These are phyloP conservation scores for Sclerotinia nivalis DNA, from an alignment of 2,329 filamentous ascomycete species.

Conservation along the genomic window DNA sequence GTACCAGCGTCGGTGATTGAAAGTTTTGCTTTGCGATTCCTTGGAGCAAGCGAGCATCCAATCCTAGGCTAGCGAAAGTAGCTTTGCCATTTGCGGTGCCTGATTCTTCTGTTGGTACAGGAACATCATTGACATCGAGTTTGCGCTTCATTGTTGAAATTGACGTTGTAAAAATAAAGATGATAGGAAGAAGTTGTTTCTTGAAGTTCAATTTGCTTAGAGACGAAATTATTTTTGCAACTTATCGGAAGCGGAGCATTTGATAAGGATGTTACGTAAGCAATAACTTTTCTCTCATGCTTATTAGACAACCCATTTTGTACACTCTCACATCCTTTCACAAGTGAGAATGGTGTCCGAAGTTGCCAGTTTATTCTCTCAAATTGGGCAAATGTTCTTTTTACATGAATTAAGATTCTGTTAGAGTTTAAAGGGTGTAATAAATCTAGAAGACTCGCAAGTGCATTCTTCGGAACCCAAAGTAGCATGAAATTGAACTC, in stretches of 20 bases:
- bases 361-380: no score
- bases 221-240: constrained; percentile 25
- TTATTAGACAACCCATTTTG: no score
- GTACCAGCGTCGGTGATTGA: constrained; percentile 82
- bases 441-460: no score
- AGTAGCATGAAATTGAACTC: no score
- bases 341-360: no score
- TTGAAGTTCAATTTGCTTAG: constrained; percentile 4
- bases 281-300: not conserved
- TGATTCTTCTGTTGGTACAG: constrained; percentile 43
- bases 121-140: constrained; percentile 56
- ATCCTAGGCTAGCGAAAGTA: constrained; percentile 73
- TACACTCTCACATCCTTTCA: no score
- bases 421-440: no score
- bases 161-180: constrained; percentile 2
- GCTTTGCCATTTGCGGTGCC: constrained; percentile 35
- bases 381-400: no score
- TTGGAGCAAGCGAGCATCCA: constrained; percentile 84
- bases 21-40: constrained; percentile 83
- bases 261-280: constrained; percentile 21
- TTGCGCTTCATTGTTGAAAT: constrained; percentile 58
- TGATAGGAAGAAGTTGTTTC: constrained; percentile 16
- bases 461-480: no score
- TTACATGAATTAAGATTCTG: no score
- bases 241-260: constrained; percentile 20